Evolutionary conservation across 1,284 basidiomycete species (phyloP), one percentile per base, ranked within the genome.

Genomic region (Boletus austroedulis): DNA sequence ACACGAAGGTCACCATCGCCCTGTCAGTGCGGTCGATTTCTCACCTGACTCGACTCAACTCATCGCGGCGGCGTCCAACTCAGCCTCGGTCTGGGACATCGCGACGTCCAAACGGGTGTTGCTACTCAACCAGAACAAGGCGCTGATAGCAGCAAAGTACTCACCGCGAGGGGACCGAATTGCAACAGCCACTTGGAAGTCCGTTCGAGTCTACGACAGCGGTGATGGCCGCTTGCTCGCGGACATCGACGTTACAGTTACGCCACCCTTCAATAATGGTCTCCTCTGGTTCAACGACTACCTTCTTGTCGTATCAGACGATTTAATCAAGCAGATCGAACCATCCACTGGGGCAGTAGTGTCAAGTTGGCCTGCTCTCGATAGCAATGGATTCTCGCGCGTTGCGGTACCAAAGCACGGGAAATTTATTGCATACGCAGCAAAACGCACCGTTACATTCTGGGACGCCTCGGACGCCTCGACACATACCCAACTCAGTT

Each of bases 221-320:
- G 15, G 21, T 1, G 19, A 50, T n/a, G 24, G 34, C 11, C 12
- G 5, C 3, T 38, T 38, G 17, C 49, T 28, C 11, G 94, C 94
- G 1, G 89, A 91, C 2, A 91, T 98, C 63, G 82, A 92, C 3
- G 94, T n/a, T n/a, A n/a, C n/a, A n/a, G n/a, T n/a, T n/a, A n/a
- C n/a, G n/a, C n/a, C n/a, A n/a, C n/a, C n/a, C n/a, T n/a, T n/a
- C n/a, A n/a, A n/a, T n/a, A n/a, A n/a, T n/a, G n/a, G n/a, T n/a
- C n/a, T n/a, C n/a, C n/a, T n/a, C n/a, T n/a, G n/a, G n/a, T n/a
- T n/a, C n/a, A n/a, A n/a, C n/a, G n/a, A n/a, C n/a, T n/a, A n/a
- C n/a, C n/a, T n/a, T n/a, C n/a, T n/a, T n/a, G n/a, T n/a, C n/a
- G n/a, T n/a, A n/a, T n/a, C n/a, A n/a, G n/a, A n/a, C n/a, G n/a